Evolutionary conservation across 768 basidiomycete species (phyloP).

Genomic region (Suillus decipiens): DNA sequence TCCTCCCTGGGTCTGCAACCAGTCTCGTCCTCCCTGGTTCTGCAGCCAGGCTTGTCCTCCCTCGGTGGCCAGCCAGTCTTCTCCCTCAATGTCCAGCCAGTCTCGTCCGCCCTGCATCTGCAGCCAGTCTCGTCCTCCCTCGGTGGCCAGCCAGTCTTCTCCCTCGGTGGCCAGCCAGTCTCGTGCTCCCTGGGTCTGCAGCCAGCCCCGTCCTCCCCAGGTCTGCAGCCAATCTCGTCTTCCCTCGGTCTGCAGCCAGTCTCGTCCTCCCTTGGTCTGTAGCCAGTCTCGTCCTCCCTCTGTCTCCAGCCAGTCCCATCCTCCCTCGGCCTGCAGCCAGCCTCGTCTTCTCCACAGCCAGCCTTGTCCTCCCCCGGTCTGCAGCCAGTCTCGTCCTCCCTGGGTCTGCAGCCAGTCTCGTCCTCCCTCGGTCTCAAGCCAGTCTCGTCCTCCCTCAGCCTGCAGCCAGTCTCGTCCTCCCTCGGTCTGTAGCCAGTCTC

Average conservation of each 20-base stretch:
- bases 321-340: neutral
- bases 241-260: neutral
- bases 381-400: neutral
- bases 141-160: too few relatives aligned
- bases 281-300: too few relatives aligned
- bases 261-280: neutral
- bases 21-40: too few relatives aligned
- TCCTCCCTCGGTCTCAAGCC: neutral
- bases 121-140: neutral
- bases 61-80: too few relatives aligned
- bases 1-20: neutral
- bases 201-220: too few relatives aligned
- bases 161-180: too few relatives aligned
- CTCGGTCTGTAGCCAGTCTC: neutral
- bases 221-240: neutral
- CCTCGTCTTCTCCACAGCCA: neutral
- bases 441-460: neutral
- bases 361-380: too few relatives aligned
- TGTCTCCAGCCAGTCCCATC: neutral
- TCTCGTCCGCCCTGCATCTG: neutral
- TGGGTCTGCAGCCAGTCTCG: neutral
- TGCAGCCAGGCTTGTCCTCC: too few relatives aligned
- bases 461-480: neutral
- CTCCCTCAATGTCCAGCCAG: neutral
- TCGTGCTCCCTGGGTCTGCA: too few relatives aligned